phyloP scores from a whole-genome alignment of 192 early-diverging fungal genomes.

The Phycomyces nitens region DNA sequence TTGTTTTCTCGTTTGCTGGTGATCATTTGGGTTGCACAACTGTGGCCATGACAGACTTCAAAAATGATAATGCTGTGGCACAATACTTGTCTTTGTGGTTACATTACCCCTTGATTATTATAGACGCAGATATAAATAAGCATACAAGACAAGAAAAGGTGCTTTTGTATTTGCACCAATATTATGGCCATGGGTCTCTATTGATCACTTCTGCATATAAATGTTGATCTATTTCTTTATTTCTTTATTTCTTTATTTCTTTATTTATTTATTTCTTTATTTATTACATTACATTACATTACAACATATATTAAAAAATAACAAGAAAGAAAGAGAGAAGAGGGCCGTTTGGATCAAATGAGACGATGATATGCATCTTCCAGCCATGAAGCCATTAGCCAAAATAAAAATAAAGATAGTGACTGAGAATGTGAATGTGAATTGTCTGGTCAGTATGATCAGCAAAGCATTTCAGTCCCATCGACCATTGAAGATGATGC shows the following conservation, averaged over 20 bases:
- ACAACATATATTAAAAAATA: too few species aligned
- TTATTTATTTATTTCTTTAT: neutral
- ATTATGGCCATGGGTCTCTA: neutral
- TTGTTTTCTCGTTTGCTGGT: too few species aligned
- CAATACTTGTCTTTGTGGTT: too few species aligned
- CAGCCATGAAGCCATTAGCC: neutral
- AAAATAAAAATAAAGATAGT: neutral
- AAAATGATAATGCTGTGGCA: too few species aligned
- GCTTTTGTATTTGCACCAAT: neutral
- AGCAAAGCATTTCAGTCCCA: neutral
- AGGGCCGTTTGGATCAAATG: too few species aligned
- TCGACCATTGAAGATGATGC: neutral
- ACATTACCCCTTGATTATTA: too few species aligned
- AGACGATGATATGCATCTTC: too few species aligned
- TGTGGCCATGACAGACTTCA: too few species aligned
- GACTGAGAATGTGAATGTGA: neutral
- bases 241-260: neutral
- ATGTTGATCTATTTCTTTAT: neutral
- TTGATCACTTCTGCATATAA: neutral
- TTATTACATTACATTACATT: neutral
- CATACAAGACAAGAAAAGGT: neutral
- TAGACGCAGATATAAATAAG: neutral
- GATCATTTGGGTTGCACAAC: too few species aligned
- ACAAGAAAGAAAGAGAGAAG: too few species aligned
- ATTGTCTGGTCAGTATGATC: neutral